A percentile compares a stretch with the other conserved stretches of the same genome.
Conservation (phyloP, 2,329 filamentous ascomycete genomes). For the Dactylellina cionopaga region DNA sequence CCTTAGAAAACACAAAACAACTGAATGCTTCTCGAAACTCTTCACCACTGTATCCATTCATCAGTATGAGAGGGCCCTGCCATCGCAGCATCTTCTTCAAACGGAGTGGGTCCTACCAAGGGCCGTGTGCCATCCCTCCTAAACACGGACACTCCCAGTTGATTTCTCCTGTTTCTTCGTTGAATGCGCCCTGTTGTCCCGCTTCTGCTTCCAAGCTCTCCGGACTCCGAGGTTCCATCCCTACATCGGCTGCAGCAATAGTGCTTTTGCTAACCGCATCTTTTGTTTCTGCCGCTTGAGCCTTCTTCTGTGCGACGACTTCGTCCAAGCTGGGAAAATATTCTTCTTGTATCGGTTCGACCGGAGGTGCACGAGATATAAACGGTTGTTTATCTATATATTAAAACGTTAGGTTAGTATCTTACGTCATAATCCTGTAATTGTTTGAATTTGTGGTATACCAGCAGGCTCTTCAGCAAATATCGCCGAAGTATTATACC, state of each 20-base stretch:
- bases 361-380: conserved; percentile 49
- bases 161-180: conserved; percentile 98
- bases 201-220: conserved; percentile 81
- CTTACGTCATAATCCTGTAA: not conserved
- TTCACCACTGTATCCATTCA: conserved; percentile 68
- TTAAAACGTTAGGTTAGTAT: not conserved
- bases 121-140: conserved; percentile 95
- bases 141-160: conserved; percentile 99
- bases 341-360: conserved; percentile 54
- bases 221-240: conserved; percentile 60
- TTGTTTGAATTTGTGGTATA: no score
- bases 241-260: conserved; percentile 16
- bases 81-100: not conserved
- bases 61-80: no score
- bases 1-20: conserved; percentile 95
- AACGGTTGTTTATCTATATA: conserved; percentile 51
- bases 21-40: conserved; percentile 96
- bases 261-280: conserved; percentile 28
- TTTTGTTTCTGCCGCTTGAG: conserved; percentile 21
- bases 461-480: conserved; percentile 85
- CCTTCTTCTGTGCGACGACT: conserved; percentile 55
- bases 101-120: conserved; percentile 67
- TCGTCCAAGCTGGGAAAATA: conserved; percentile 56
- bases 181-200: conserved; percentile 88
- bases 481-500: conserved; percentile 87